Evolutionary conservation across 805 yeast species (phyloP).

Genomic region (Brettanomyces sp.): DNA sequence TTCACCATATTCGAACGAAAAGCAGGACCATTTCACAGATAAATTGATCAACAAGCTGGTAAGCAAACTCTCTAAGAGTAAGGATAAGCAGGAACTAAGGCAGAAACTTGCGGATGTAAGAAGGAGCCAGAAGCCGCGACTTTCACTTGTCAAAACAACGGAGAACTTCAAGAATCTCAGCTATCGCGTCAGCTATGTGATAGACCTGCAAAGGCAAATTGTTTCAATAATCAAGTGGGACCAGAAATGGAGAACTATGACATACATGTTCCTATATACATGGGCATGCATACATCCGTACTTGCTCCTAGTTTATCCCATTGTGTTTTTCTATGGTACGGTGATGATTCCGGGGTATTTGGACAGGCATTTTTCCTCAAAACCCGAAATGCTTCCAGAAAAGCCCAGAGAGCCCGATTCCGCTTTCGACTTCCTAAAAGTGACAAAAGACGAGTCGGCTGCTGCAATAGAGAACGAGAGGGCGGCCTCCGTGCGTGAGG

Average conservation of each 20-base stretch:
- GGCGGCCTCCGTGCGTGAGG: background rate
- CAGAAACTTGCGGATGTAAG: slow-evolving; percentile 34
- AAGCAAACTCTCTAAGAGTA: slow-evolving; percentile 36
- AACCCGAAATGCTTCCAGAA: slow-evolving; percentile 34
- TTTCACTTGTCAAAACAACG: slow-evolving; percentile 46
- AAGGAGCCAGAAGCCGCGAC: slow-evolving; percentile 33
- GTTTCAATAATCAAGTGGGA: slow-evolving; percentile 47
- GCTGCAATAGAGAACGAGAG: background rate
- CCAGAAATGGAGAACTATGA: slow-evolving; percentile 58
- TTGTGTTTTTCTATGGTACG: slow-evolving; percentile 39
- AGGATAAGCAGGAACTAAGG: slow-evolving; percentile 33
- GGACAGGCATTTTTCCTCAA: slow-evolving; percentile 53
- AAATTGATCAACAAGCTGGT: slow-evolving; percentile 42
- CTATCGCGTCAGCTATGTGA: slow-evolving; percentile 32
- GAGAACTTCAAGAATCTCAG: slow-evolving; percentile 49
- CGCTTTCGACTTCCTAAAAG: slow-evolving; percentile 29
- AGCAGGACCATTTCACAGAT: slow-evolving; percentile 44
- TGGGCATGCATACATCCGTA: slow-evolving; percentile 65
- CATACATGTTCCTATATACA: slow-evolving; percentile 51
- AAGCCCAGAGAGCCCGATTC: slow-evolving; percentile 43
- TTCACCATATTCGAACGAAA: background rate
- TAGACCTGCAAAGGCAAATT: background rate
- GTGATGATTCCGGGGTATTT: slow-evolving; percentile 64
- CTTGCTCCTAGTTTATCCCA: slow-evolving; percentile 54
- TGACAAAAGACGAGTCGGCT: background rate